Evolutionary conservation across 768 basidiomycete genomes (phyloP).

Genomic region (Cubamyces lactineus): DNA sequence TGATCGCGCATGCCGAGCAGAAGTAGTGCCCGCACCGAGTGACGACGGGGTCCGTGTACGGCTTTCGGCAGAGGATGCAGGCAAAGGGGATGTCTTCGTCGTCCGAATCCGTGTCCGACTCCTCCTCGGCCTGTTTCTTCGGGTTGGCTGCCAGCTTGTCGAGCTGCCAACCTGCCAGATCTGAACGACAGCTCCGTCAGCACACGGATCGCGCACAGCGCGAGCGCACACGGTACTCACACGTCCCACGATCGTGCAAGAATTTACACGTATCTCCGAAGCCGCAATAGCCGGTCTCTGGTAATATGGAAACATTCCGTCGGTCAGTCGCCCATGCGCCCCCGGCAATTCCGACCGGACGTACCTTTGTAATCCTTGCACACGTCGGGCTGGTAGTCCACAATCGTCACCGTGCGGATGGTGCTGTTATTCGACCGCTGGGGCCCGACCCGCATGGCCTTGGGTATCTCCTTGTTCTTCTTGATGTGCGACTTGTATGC

Average conservation of each 20-base stretch:
- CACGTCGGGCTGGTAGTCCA: slow-evolving; percentile 98
- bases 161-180: slow-evolving; percentile 98
- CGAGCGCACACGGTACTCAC: slow-evolving; percentile 49
- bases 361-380: slow-evolving; percentile 99
- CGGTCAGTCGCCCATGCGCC: slow-evolving; percentile 15
- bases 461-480: slow-evolving; percentile 82
- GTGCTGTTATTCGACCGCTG: slow-evolving; percentile 73
- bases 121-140: slow-evolving; percentile 62
- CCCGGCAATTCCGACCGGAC: slow-evolving; percentile 33
- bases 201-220: slow-evolving; percentile 26
- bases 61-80: slow-evolving; percentile 95
- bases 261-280: slow-evolving; percentile 99
- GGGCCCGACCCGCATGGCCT: slow-evolving; percentile 84
- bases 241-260: slow-evolving; percentile 95
- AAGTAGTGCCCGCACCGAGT: slow-evolving; percentile 98
- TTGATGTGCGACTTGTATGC: slow-evolving; percentile 82
- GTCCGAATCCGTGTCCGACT: slow-evolving; percentile 68
- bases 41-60: slow-evolving; percentile 92
- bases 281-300: slow-evolving; percentile 98
- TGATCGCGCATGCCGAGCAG: slow-evolving; percentile 93
- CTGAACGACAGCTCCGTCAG: slow-evolving; percentile 41
- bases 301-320: background rate
- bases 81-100: slow-evolving; percentile 96
- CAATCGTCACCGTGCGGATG: slow-evolving; percentile 91
- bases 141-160: slow-evolving; percentile 88